A percentile compares a stretch with the other conserved stretches of the same genome.
Evolutionary conservation across 1,284 basidiomycete genomes (phyloP).

Genomic region (Pyrrhoderma lamaoense): DNA sequence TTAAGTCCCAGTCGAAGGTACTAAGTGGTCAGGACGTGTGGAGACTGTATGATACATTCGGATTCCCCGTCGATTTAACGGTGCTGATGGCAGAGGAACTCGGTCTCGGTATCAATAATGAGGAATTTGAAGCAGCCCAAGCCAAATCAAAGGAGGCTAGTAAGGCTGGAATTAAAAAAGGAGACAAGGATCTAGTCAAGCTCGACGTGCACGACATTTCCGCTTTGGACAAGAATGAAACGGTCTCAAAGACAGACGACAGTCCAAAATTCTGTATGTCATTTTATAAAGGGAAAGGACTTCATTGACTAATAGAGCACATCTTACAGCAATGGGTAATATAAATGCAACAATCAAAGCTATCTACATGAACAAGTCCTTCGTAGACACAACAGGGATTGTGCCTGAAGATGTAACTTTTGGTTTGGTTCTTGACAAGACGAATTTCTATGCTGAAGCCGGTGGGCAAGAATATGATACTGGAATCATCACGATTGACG

Average conservation of each 20-base stretch:
- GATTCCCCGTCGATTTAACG: conserved; percentile 96
- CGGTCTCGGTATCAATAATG: conserved; percentile 79
- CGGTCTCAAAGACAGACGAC: conserved; percentile 93
- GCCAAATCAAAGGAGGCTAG: conserved; percentile 86
- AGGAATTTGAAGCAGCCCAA: conserved; percentile 88
- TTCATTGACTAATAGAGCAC: conserved; percentile 27
- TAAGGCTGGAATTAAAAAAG: conserved; percentile 73
- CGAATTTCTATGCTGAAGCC: conserved; percentile 97
- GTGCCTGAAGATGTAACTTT: conserved; percentile 64
- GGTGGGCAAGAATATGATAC: conserved; percentile 98
- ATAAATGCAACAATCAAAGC: conserved; percentile 75
- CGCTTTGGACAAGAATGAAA: conserved; percentile 71
- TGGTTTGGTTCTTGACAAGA: conserved; percentile 86
- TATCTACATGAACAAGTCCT: conserved; percentile 80
- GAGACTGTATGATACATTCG: conserved; percentile 97
- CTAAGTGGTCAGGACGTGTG: conserved; percentile 92
- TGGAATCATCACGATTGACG: conserved; percentile 90
- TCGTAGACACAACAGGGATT: conserved; percentile 60
- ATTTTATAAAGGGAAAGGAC: neutral
- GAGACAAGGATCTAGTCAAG: conserved; percentile 66
- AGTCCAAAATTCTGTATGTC: conserved; percentile 80
- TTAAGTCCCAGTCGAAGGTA: conserved; percentile 55
- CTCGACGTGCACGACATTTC: conserved; percentile 96
- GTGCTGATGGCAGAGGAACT: conserved; percentile 97
- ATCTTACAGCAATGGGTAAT: conserved; percentile 53